Conservation (phyloP, 2,329 filamentous ascomycete genomes). For the Sarocladiaceae sp. region DNA sequence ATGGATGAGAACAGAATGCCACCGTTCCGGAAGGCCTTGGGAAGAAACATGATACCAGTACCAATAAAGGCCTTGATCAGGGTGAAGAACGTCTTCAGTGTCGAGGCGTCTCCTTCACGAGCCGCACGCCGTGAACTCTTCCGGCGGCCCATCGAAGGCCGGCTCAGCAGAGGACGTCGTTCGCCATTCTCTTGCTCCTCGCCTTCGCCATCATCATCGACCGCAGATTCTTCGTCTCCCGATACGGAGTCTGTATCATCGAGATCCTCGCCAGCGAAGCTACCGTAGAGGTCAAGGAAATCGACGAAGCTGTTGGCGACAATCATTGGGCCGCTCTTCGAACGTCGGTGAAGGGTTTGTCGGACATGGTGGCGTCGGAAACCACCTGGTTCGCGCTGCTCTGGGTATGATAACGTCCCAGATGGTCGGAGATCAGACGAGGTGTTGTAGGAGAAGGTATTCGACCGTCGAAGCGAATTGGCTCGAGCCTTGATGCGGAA, state of each 20-base stretch:
- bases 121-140: conserved; percentile 42
- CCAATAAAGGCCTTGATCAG: conserved; percentile 75
- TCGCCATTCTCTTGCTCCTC: conserved; percentile 48
- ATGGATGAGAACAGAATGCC: conserved; percentile 72
- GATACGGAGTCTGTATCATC: conserved; percentile 39
- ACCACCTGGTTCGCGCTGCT: conserved; percentile 39
- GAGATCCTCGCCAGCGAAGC: conserved; percentile 71
- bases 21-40: conserved; percentile 75
- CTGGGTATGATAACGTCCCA: conserved; percentile 27
- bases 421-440: conserved; percentile 24
- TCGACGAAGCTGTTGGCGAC: conserved; percentile 69
- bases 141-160: conserved; percentile 40
- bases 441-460: conserved; percentile 60
- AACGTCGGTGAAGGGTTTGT: conserved; percentile 34
- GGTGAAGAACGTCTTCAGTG: conserved; percentile 73
- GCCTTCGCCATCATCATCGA: conserved; percentile 38
- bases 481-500: conserved; percentile 66
- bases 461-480: conserved; percentile 50
- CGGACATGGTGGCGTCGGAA: conserved; percentile 43
- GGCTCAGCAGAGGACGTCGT: conserved; percentile 49
- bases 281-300: conserved; percentile 71
- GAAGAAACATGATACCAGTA: conserved; percentile 78
- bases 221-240: conserved; percentile 52
- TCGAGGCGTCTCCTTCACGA: conserved; percentile 58
- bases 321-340: conserved; percentile 35